Base-by-base conservation (phyloP, 169 alveolate species). In the Babesia ovata region DNA sequence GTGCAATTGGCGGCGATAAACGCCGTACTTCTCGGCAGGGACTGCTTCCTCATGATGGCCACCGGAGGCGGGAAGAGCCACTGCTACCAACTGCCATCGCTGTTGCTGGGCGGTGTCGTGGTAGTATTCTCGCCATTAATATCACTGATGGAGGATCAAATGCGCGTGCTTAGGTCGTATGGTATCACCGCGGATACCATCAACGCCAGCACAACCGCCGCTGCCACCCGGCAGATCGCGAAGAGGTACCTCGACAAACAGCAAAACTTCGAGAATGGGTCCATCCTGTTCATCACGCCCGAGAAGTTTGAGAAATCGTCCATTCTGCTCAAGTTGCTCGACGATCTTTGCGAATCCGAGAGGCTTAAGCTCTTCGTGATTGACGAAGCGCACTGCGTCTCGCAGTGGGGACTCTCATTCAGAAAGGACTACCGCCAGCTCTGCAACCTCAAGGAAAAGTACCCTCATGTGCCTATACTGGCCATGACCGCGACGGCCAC, bases 401-500 rank as follows among this genome's bases (percentile, higher is more conserved):
- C 95, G 45, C 95, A 94, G 49, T 94, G 97, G 97, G 97, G 97
- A 8, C 91, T 91, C 62, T 93, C 93, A 33, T 94, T 94, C 73
- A 83, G 97, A 63, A 79, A 91, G 39, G 95, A 93, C 53, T 97
- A 97, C 84, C 79, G 97, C 45, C 90, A 94, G 58, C 92, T 97
- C 63, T 83, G 91, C 58, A 84, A 90, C 28, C 66, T 97, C 39
- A 91, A 95, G 77, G 78, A 66, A 72, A 75, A 85, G 28, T 96
- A 93, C 73, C 98, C 98, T 0, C 87, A 87, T 24, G 96, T 98
- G 19, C 98, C 99, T 0, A 92, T 96, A 17, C 79, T 95, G n/a
- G 98, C 98, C 21, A 84, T 97, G 54, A 98, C 99, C 0, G 99
- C 99, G 0, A 98, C 99, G 14, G 99, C 99, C 16, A 96, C 99